A percentile compares a stretch with the other conserved stretches of the same genome.
Evolutionary conservation across 495 filamentous ascomycete species (phyloP).

Genomic region (Entonaema liquescens): DNA sequence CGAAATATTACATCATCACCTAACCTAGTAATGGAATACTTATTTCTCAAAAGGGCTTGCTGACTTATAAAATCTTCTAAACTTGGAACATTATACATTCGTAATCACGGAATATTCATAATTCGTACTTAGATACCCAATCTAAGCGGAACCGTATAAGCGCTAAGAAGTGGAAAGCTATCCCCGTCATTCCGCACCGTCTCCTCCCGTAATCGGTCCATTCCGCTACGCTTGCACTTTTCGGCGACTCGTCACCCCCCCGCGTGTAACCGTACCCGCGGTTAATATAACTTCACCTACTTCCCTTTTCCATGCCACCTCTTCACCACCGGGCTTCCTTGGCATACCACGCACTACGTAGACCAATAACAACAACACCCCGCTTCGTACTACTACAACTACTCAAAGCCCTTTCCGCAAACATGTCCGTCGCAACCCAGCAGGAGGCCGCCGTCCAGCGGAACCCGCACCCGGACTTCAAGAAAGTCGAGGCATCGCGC

Average conservation of each 20-base stretch:
- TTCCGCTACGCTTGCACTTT: background rate
- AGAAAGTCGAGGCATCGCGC: constrained; percentile 74
- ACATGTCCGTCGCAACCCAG: constrained; percentile 48
- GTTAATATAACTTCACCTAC: constrained; percentile 17
- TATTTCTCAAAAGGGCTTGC: background rate
- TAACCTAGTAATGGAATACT: background rate
- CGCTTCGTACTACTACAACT: constrained; percentile 2
- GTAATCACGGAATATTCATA: background rate
- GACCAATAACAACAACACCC: background rate
- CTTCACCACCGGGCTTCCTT: background rate
- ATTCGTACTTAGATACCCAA: too few species aligned
- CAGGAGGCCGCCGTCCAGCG: constrained; percentile 62
- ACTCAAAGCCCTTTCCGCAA: constrained; percentile 15
- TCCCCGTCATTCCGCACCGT: background rate
- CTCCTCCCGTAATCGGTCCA: background rate
- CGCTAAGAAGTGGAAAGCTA: background rate
- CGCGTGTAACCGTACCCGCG: constrained; percentile 11
- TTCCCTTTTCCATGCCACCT: background rate
- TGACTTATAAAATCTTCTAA: background rate
- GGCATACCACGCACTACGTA: constrained; percentile 7
- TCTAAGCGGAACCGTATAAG: background rate
- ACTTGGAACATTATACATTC: background rate
- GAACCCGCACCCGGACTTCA: constrained; percentile 80
- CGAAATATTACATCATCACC: background rate
- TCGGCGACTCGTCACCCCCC: constrained; percentile 2